Percentiles rank a stretch among this genome's conserved stretches.
Conservation (phyloP, 2,329 filamentous ascomycete genomes). For the Exserohilum rostratum region DNA sequence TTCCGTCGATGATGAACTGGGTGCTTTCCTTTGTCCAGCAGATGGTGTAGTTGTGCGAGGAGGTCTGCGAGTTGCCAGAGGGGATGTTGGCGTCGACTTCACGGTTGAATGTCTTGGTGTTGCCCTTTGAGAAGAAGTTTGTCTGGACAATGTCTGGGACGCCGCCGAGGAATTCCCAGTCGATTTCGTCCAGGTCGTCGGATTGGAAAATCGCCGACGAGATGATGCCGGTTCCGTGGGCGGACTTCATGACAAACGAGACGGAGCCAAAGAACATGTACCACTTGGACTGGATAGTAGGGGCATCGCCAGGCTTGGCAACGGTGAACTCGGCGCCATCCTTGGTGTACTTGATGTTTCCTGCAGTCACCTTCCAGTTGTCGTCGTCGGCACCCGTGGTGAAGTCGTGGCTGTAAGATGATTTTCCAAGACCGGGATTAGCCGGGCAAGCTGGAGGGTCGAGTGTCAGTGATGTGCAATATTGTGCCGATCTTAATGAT, state of each 20-base stretch:
- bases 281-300: constrained; percentile 76
- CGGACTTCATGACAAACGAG: constrained; percentile 78
- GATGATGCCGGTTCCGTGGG: constrained; percentile 76
- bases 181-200: constrained; percentile 84
- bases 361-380: constrained; percentile 45
- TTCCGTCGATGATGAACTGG: constrained; percentile 71
- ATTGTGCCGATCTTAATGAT: too few species aligned
- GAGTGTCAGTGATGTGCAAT: not conserved
- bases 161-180: constrained; percentile 80
- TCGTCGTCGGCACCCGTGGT: constrained; percentile 32
- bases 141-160: constrained; percentile 68
- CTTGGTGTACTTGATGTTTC: constrained; percentile 51
- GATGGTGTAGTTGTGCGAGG: constrained; percentile 69
- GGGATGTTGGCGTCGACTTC: constrained; percentile 63
- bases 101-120: constrained; percentile 69
- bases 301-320: constrained; percentile 56
- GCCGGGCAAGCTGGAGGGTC: constrained; percentile 46
- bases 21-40: constrained; percentile 70
- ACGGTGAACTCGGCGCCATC: constrained; percentile 59
- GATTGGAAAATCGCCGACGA: constrained; percentile 83
- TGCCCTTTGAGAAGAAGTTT: constrained; percentile 68
- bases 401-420: constrained; percentile 50
- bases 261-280: constrained; percentile 87
- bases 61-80: constrained; percentile 55
- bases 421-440: constrained; percentile 45